Percentiles rank a stretch among this genome's conserved stretches.
Conservation (phyloP, 83 land plant genomes). For the Picea abies region DNA sequence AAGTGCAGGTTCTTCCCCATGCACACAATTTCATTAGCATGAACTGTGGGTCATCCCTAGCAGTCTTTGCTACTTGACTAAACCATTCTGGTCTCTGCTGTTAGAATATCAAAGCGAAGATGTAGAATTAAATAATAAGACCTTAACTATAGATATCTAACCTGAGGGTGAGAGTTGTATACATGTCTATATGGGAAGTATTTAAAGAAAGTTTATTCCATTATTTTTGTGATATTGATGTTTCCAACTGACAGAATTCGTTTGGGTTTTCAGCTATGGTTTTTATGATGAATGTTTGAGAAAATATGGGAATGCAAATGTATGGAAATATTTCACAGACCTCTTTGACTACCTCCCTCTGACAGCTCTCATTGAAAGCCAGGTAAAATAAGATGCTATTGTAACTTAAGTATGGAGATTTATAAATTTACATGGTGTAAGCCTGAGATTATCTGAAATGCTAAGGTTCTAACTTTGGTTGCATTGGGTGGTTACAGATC, state of each 20-base stretch:
- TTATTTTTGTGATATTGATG: background rate
- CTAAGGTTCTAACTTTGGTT: background rate
- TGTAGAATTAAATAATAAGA: background rate
- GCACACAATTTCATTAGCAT: background rate
- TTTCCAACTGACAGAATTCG: background rate
- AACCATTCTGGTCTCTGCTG: background rate
- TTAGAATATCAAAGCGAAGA: background rate
- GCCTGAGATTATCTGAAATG: background rate
- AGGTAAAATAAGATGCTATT: slow-evolving; percentile 35
- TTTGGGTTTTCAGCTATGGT: slow-evolving; percentile 44
- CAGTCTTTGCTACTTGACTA: background rate
- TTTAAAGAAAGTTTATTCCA: background rate
- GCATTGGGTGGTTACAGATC: slow-evolving; percentile 30
- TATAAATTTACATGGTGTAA: background rate
- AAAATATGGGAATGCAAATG: slow-evolving; percentile 94
- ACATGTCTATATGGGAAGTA: background rate
- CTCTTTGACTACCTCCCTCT: slow-evolving; percentile 89
- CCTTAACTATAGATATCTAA: background rate
- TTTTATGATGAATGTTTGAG: slow-evolving; percentile 92
- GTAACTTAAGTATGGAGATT: background rate
- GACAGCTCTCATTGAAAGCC: slow-evolving; percentile 89
- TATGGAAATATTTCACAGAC: slow-evolving; percentile 90
- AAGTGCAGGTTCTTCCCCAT: background rate
- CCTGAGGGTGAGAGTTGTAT: background rate
- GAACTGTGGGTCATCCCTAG: background rate